Percentiles rank a stretch among this genome's conserved stretches.
phyloP scores from a whole-genome alignment of 768 basidiomycete species.

The Phylloporus sp. region DNA sequence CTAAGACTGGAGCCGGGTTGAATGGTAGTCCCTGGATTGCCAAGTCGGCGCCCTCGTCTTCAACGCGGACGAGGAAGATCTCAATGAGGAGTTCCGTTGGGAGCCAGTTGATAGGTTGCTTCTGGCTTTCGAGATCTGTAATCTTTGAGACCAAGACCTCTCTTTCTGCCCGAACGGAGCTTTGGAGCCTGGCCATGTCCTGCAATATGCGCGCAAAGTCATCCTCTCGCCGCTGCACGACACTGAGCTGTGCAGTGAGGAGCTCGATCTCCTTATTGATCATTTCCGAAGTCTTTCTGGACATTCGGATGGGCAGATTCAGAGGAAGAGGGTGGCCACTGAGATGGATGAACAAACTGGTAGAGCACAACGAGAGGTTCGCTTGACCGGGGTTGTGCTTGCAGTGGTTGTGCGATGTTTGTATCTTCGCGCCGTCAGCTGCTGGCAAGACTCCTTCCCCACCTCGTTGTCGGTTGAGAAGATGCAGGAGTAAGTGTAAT shows the following conservation, averaged over 20 bases:
- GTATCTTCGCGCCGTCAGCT: background rate
- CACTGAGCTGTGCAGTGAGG: conserved; percentile 36
- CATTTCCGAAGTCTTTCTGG: conserved; percentile 14
- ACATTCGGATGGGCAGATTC: conserved; percentile 12
- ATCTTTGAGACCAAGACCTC: conserved; percentile 28
- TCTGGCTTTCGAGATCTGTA: conserved; percentile 36
- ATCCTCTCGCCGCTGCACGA: conserved; percentile 35
- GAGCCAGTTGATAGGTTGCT: conserved; percentile 48
- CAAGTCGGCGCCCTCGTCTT: conserved; percentile 25
- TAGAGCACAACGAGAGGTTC: background rate
- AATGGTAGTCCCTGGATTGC: conserved; percentile 19
- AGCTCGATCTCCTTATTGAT: conserved; percentile 38
- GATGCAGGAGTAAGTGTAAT: too few species aligned
- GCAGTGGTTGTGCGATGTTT: background rate
- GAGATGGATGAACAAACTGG: background rate
- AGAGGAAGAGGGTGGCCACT: background rate
- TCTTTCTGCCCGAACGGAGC: conserved; percentile 34
- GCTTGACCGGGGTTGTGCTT: background rate
- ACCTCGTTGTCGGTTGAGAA: too few species aligned
- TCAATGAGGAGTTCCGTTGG: conserved; percentile 46
- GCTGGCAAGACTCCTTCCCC: too few species aligned
- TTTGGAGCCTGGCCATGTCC: conserved; percentile 38
- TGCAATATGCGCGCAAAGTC: conserved; percentile 40
- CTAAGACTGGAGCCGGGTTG: conserved; percentile 34
- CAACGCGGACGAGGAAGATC: conserved; percentile 36